phyloP scores from a whole-genome alignment of 768 basidiomycete species.

The Kwoniella botswanensis region DNA sequence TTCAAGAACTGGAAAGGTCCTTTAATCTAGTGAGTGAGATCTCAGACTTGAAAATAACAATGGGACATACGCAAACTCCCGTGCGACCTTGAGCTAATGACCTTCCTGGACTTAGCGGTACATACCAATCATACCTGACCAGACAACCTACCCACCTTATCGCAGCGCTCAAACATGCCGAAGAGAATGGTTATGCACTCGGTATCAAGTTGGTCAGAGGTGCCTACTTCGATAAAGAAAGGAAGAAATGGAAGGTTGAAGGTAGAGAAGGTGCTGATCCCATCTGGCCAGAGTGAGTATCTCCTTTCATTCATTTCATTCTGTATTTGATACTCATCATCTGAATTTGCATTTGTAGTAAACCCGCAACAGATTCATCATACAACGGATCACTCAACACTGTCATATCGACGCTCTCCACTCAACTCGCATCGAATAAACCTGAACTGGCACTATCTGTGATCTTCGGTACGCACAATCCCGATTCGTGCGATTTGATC shows the following conservation, averaged over 20 bases:
- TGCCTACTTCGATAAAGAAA: constrained; percentile 83
- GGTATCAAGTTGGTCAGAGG: constrained; percentile 93
- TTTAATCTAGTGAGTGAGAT: constrained; percentile 43
- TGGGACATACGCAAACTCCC: no score
- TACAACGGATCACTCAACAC: constrained; percentile 70
- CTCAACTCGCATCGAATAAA: constrained; percentile 54
- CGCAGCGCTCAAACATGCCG: constrained; percentile 70
- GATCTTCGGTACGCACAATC: constrained; percentile 87
- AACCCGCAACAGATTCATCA: constrained; percentile 67
- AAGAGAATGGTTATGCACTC: constrained; percentile 70
- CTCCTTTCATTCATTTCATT: background rate
- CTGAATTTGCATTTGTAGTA: constrained; percentile 26
- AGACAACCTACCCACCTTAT: constrained; percentile 73
- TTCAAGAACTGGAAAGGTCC: constrained; percentile 32
- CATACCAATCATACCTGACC: constrained; percentile 86
- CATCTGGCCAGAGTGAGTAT: constrained; percentile 54
- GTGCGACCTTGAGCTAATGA: no score
- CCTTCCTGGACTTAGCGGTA: constrained; percentile 64
- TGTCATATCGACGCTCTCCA: constrained; percentile 66
- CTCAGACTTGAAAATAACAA: background rate
- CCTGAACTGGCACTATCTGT: constrained; percentile 65
- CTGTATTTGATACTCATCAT: background rate
- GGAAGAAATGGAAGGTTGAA: constrained; percentile 54
- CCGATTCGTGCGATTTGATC: constrained; percentile 69
- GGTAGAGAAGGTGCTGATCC: constrained; percentile 51